Evolutionary conservation across 257 asterid species (phyloP), one percentile per base, ranked within the genome.

Genomic region (Hygrophila difformis): DNA sequence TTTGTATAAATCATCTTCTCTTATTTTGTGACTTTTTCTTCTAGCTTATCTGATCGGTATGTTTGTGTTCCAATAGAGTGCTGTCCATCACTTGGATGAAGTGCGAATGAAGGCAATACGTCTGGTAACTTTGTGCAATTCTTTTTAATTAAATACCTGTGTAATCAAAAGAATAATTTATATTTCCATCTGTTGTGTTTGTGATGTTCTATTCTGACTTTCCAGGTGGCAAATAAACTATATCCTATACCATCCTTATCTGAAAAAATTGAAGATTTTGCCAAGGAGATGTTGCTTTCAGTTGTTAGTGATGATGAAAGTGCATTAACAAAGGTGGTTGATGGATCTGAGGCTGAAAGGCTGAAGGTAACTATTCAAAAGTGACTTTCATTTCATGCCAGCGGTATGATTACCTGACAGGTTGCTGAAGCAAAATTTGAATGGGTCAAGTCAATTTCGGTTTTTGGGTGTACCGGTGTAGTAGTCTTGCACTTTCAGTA

Each of bases 81-180:
- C 98, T 31, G 82, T 68, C 64, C 98, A 91, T 78, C 83, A 70
- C 65, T 61, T 76, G 65, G 96, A 85, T 64, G 96, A 91, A 77
- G 96, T 91, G 68, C 91, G 96, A 47, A 87, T 82, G 87, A 91
- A 91, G 86, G 96, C 98, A 61, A 78, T 91, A 64, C 94, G 98
- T 57, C 80, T 91, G 98, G 98, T 91, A 82, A 34, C 43, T 48
- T 35, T 56, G 8, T 42, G 13, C 42, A 55, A 45, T 62, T 64
- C 44, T 55, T 38, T 61, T 63, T 57, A 16, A 51, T 18, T 53
- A 31, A 15, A 26, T 20, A 39, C n/a, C n/a, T 37, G 40, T 6
- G 13, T 55, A 16, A 14, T 49, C 60, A 18, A 40, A 49, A 57
- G 23, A 26, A 35, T 20, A 24, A 13, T 10, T 21, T 24, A 42